Base-by-base conservation (phyloP, 2,329 filamentous ascomycete species). In the Penicillium olsonii region DNA sequence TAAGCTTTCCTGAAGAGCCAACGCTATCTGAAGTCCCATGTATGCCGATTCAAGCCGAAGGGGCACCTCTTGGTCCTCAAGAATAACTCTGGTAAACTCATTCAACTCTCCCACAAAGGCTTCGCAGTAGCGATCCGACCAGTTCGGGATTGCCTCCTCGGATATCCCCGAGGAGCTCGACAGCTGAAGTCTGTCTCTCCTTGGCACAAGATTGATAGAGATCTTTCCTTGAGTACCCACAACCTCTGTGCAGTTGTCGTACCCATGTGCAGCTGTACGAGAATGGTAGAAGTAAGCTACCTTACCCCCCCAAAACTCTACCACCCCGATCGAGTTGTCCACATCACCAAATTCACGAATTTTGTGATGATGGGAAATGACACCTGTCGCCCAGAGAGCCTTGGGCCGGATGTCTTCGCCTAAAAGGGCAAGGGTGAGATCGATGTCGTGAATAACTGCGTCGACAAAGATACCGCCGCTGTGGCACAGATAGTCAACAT, bases 401-500 rank as follows among this genome's bases (percentile, higher is more conserved):
- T 84, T 85, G 54, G 84, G 75, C 12, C 74, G 66, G 34, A 71
- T 74, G 39, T 80, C 75, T 39, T 78, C 68, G 9, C 80, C 81
- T 61, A 85, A 84, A 72, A 81, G 85, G 82, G 83, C 86, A 2
- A 85, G 71, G 0, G 82, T 75, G 2, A 87, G 76, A 54, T 85
- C 83, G 57, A 88, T 87, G 59, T 88, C 85, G 72, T 88, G 85
- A 61, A 88, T 83, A 43, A 81, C 83, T 71, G 82, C 85, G 72
- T 88, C 85, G 49, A 87, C 85, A 59, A 88, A 88, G 64, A 87
- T 86, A 18, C 84, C 84, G 27, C 85, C 85, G 2, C 75, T 80
- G 69, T 81, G 84, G 58, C 83, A 74, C 11, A 85, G 83, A 68
- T 87, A 88, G 18, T 78, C 75, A 46, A 88, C 83, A 65, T 87